These are phyloP conservation scores for Hylodesmum podocarpum DNA, from an alignment of 306 rosid species.

Conservation along the genomic window DNA sequence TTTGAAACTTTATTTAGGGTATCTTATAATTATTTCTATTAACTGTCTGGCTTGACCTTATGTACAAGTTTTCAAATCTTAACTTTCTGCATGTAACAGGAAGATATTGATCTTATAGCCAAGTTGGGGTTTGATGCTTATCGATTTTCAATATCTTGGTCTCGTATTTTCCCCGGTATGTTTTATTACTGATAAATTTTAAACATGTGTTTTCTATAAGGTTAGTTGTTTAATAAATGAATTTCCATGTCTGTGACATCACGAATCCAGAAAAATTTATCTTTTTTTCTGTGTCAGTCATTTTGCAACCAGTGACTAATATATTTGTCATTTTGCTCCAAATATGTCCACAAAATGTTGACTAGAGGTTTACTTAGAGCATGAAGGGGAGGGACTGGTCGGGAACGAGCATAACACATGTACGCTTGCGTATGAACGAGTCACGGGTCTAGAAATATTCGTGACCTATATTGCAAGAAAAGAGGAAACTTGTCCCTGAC, in stretches of 20 bases:
- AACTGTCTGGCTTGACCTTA: neutral
- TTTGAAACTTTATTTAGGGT: constrained; percentile 1
- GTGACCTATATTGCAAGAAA: neutral
- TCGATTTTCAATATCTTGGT: constrained; percentile 94
- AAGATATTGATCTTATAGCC: constrained; percentile 85
- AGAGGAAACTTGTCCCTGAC: neutral
- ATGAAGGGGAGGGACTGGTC: neutral
- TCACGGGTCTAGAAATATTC: neutral
- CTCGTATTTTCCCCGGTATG: constrained; percentile 91
- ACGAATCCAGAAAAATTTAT: neutral
- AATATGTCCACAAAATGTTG: neutral
- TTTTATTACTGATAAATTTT: constrained; percentile 15
- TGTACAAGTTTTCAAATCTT: neutral
- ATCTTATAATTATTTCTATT: constrained; percentile 4
- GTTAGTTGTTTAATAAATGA: constrained; percentile 8
- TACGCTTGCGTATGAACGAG: neutral
- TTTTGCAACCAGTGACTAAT: neutral
- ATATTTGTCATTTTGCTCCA: neutral
- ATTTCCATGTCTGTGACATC: neutral
- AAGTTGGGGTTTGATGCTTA: constrained; percentile 84
- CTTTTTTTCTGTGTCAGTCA: constrained; percentile 2
- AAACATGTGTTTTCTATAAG: neutral
- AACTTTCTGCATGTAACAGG: constrained; percentile 50
- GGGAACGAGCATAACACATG: neutral
- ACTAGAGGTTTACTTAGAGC: neutral